phyloP scores from a whole-genome alignment of 2,329 filamentous ascomycete genomes.

The Fonsecaea erecta region DNA sequence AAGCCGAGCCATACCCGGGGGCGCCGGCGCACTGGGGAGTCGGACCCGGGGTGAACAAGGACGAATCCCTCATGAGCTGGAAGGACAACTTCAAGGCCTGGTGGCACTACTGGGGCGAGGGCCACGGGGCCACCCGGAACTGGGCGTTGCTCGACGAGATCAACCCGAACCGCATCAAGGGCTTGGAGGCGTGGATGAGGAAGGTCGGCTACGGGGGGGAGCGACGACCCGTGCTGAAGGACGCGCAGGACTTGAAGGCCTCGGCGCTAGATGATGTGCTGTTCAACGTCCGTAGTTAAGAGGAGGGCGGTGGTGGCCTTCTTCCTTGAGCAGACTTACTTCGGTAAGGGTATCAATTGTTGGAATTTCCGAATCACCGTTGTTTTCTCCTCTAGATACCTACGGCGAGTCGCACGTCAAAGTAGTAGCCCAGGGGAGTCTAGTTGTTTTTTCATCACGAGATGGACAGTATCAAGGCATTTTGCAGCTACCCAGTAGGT shows the following conservation, averaged over 20 bases:
- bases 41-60: constrained; percentile 20
- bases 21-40: constrained; percentile 16
- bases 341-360: too few relatives aligned
- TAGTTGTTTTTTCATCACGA: too few relatives aligned
- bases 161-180: constrained; percentile 53
- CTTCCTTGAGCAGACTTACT: too few relatives aligned
- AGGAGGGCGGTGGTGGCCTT: too few relatives aligned
- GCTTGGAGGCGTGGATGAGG: constrained; percentile 55
- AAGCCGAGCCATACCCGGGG: constrained; percentile 5
- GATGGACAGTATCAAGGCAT: too few relatives aligned
- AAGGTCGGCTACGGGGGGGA: constrained; percentile 13
- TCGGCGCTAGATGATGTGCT: background rate
- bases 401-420: too few relatives aligned
- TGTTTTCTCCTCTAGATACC: too few relatives aligned
- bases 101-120: constrained; percentile 51
- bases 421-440: too few relatives aligned
- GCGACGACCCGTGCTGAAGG: constrained; percentile 10
- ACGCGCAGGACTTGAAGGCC: constrained; percentile 2
- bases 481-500: too few relatives aligned
- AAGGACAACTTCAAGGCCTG: constrained; percentile 57
- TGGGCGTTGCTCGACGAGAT: constrained; percentile 58
- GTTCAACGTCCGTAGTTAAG: background rate
- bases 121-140: constrained; percentile 49
- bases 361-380: too few relatives aligned
- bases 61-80: constrained; percentile 46